Evolutionary conservation across 2,329 filamentous ascomycete species (phyloP), one percentile per base, ranked within the genome.

Genomic region (Claviceps humidiphila): DNA sequence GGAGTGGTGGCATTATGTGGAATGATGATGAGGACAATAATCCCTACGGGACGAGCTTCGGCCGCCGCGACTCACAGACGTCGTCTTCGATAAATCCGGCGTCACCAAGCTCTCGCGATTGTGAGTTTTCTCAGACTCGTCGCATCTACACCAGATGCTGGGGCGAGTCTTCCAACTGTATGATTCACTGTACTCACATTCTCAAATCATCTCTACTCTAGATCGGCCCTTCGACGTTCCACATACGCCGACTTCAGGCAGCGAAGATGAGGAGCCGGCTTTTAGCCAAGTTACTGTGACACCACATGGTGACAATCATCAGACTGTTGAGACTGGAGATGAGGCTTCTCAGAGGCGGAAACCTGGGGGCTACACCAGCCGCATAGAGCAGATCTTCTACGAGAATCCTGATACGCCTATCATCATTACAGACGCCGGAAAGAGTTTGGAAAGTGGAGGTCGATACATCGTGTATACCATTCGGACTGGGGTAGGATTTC

Each of bases 1-100:
- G 37, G 2, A 8, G 7, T 20, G 24, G 49, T 46, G 53, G 49
- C 62, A 61, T 45, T 51, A 97, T 97, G 91, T 97, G 91, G 91
- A 94, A 96, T 77, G 90, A 97, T 75, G 91, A 97, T 75, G 91
- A 97, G 72, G 66, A 97, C 66, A 97, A 97, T 72, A 97, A 97
- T 68, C 91, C 91, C 5, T 96, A 97, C 65, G 90, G 89, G 58
- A 81, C 76, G 62, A 91, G 88, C 68, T 96, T 95, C 73, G 87
- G 93, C 68, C 85, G 87, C 61, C 82, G 87, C 62, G 87, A 94
- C 68, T 87, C 87, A 56, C 81, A 85, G 66, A 77, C 81, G 46
- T 88, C 84, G 30, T 84, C 84, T 37, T 73, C 75, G 44, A 74
- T 75, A 20, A 81, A 85, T 63, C 81, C 83, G 22, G 73, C 81